Conservation (phyloP, 352 stramenopile genomes). For the Phytophthora cryptogea region DNA sequence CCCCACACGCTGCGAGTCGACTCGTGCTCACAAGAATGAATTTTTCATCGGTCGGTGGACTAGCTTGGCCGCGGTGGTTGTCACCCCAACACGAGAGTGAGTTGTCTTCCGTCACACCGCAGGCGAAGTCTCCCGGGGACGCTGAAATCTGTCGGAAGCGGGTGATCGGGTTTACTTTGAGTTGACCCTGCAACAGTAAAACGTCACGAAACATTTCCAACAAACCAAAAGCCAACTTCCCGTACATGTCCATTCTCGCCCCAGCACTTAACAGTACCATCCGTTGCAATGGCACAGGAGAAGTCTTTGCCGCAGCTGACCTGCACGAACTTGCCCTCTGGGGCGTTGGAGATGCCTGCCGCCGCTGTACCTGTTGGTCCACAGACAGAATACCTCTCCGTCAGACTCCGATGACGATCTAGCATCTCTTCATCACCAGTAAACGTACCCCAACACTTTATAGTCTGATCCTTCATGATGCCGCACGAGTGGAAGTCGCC, state of each 20-base stretch:
- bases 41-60: constrained; percentile 45
- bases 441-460: constrained; percentile 72
- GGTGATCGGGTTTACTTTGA: constrained; percentile 40
- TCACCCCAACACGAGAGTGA: constrained; percentile 74
- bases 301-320: constrained; percentile 78
- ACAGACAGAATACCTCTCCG: not conserved
- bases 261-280: constrained; percentile 64
- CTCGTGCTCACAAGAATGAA: constrained; percentile 75
- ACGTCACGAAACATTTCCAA: not conserved
- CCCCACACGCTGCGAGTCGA: constrained; percentile 60
- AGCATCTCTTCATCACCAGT: not conserved
- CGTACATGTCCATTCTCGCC: constrained; percentile 65
- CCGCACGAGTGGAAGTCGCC: constrained; percentile 83
- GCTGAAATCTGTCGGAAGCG: constrained; percentile 71
- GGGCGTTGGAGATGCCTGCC: constrained; percentile 41
- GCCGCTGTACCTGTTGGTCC: constrained; percentile 34
- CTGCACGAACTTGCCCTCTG: constrained; percentile 69
- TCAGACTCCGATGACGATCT: not conserved
- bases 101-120: constrained; percentile 61
- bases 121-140: constrained; percentile 64
- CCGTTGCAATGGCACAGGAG: constrained; percentile 55
- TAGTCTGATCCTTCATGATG: constrained; percentile 76
- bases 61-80: constrained; percentile 66
- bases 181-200: constrained; percentile 44
- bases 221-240: not conserved